These are phyloP conservation scores for Microcera coccophila DNA, from an alignment of 2,329 filamentous ascomycete genomes.

Conservation along the genomic window DNA sequence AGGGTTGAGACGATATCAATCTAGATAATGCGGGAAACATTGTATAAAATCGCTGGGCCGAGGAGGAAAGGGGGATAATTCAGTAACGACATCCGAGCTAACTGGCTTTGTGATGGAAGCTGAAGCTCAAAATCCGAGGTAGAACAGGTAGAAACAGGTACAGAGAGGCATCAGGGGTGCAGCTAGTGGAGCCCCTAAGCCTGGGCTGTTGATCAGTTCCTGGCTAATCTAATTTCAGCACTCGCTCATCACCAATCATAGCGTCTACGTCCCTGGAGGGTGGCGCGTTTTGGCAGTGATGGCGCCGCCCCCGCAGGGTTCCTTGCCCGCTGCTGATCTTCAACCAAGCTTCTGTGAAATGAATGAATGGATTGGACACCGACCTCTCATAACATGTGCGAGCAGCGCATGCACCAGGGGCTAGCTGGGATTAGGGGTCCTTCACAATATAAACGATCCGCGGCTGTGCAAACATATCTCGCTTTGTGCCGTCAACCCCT, in stretches of 20 bases:
- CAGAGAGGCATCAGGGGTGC: neutral
- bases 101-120: constrained; percentile 1
- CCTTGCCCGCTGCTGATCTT: constrained; percentile 8
- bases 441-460: neutral
- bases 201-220: constrained; percentile 25
- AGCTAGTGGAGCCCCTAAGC: constrained; percentile 4
- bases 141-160: too few relatives aligned
- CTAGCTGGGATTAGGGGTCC: neutral
- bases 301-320: constrained; percentile 1
- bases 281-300: constrained; percentile 15
- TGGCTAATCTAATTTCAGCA: constrained; percentile 22
- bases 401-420: too few relatives aligned
- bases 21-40: constrained; percentile 1
- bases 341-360: neutral
- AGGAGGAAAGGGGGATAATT: constrained; percentile 18
- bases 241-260: constrained; percentile 18
- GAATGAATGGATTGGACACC: neutral
- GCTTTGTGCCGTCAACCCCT: too few relatives aligned
- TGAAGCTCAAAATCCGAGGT: neutral
- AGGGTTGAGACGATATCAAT: neutral
- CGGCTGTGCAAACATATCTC: neutral
- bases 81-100: constrained; percentile 4
- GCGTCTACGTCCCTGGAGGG: constrained; percentile 20
- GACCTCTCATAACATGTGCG: too few relatives aligned
- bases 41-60: constrained; percentile 2